These are phyloP conservation scores for Ophiostoma populinum DNA, from an alignment of 2,329 filamentous ascomycete genomes.

Conservation along the genomic window DNA sequence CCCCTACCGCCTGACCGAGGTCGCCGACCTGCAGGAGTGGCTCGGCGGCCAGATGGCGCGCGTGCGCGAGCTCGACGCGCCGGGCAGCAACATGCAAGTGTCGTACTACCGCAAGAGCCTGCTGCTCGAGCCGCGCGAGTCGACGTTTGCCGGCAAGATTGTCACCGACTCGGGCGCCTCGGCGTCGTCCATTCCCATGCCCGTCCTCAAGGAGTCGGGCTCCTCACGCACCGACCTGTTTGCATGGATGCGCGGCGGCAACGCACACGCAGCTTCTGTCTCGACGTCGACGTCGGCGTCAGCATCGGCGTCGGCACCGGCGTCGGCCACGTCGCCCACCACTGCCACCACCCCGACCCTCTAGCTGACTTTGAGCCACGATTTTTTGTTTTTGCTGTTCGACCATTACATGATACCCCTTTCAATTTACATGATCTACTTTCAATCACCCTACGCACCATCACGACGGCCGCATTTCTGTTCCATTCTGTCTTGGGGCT, in stretches of 20 bases:
- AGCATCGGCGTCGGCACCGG: too few species aligned
- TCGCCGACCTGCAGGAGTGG: slow-evolving; percentile 88
- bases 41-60: slow-evolving; percentile 64
- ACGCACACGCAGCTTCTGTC: neutral
- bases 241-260: slow-evolving; percentile 11
- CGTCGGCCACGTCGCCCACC: neutral
- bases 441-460: too few species aligned
- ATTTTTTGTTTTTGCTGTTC: too few species aligned
- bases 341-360: too few species aligned
- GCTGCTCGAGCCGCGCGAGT: slow-evolving; percentile 60
- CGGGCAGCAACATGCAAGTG: slow-evolving; percentile 36
- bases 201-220: slow-evolving; percentile 4
- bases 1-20: slow-evolving; percentile 65
- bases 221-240: slow-evolving; percentile 9
- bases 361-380: too few species aligned
- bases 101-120: slow-evolving; percentile 67
- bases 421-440: too few species aligned
- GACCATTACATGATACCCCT: too few species aligned
- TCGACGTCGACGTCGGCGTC: too few species aligned
- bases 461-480: too few species aligned
- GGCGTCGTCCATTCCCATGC: neutral
- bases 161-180: slow-evolving; percentile 14
- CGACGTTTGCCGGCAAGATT: slow-evolving; percentile 14
- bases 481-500: too few species aligned
- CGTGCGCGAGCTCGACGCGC: slow-evolving; percentile 43